Conservation (phyloP, 768 basidiomycete species). For the Hericium coralloides region DNA sequence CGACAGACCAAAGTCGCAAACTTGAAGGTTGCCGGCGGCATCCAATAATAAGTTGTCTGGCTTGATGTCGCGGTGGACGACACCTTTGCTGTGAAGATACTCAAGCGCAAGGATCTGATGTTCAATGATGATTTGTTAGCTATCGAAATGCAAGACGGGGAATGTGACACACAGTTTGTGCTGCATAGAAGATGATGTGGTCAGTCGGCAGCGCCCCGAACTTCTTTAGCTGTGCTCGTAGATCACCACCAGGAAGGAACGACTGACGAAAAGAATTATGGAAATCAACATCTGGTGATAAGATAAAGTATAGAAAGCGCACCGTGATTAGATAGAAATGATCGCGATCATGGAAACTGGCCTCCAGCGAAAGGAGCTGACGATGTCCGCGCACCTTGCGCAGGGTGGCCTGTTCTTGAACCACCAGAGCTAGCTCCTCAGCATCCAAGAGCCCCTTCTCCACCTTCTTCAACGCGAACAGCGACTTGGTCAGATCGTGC, state of each 20-base stretch:
- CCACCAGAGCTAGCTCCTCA: background rate
- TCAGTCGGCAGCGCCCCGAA: background rate
- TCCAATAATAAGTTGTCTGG: slow-evolving; percentile 8
- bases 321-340: slow-evolving; percentile 9
- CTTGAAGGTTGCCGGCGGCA: slow-evolving; percentile 4
- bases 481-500: background rate
- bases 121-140: background rate
- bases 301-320: background rate
- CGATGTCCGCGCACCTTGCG: background rate
- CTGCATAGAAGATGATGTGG: slow-evolving; percentile 1
- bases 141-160: background rate
- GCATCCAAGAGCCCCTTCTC: background rate
- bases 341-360: slow-evolving; percentile 6
- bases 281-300: background rate
- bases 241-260: slow-evolving; percentile 4
- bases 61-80: slow-evolving; percentile 10
- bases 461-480: slow-evolving; percentile 1
- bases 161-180: slow-evolving; percentile 5
- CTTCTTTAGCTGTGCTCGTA: background rate
- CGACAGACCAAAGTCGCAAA: slow-evolving; percentile 6
- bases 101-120: slow-evolving; percentile 7
- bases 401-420: slow-evolving; percentile 4
- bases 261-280: background rate
- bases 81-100: slow-evolving; percentile 1
- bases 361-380: slow-evolving; percentile 1